Evolutionary conservation across 805 yeast species (phyloP).

Genomic region (Zygosaccharomyces rouxii): DNA sequence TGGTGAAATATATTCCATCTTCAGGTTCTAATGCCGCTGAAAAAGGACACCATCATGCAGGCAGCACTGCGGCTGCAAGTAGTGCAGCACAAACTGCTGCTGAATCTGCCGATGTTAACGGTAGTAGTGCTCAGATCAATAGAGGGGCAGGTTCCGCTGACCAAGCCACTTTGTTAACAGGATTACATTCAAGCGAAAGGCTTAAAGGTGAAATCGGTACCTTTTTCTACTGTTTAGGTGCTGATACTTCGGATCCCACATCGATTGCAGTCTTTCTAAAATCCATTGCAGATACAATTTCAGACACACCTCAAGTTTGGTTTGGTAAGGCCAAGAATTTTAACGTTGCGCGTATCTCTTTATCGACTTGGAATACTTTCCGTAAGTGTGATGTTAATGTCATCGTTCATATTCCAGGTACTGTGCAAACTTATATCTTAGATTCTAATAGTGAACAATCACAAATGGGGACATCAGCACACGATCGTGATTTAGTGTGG

Average conservation of each 20-base stretch:
- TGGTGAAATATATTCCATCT: constrained; percentile 34
- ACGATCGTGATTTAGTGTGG: constrained; percentile 53
- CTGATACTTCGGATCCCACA: constrained; percentile 71
- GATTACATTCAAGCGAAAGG: constrained; percentile 34
- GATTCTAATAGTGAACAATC: constrained; percentile 32
- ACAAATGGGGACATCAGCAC: constrained; percentile 36
- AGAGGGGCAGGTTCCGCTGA: constrained; percentile 15
- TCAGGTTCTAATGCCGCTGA: constrained; percentile 14
- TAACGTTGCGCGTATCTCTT: constrained; percentile 67
- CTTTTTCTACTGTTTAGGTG: constrained; percentile 67
- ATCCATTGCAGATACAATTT: constrained; percentile 58
- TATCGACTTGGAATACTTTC: constrained; percentile 59
- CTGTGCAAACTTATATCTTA: constrained; percentile 46
- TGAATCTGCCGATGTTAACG: constrained; percentile 6
- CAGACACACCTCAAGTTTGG: constrained; percentile 67
- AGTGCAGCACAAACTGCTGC: not conserved
- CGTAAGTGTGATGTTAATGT: constrained; percentile 66
- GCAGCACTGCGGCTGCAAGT: not conserved
- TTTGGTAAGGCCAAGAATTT: constrained; percentile 69
- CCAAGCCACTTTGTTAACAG: constrained; percentile 18
- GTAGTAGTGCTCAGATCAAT: constrained; percentile 8
- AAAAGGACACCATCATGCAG: constrained; percentile 6
- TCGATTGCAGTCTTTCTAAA: constrained; percentile 73
- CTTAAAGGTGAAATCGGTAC: constrained; percentile 59
- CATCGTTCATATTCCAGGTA: constrained; percentile 71